Evolutionary conservation across 2,329 filamentous ascomycete genomes (phyloP), one percentile per base, ranked within the genome.

Genomic region (Xylariaceae sp.): DNA sequence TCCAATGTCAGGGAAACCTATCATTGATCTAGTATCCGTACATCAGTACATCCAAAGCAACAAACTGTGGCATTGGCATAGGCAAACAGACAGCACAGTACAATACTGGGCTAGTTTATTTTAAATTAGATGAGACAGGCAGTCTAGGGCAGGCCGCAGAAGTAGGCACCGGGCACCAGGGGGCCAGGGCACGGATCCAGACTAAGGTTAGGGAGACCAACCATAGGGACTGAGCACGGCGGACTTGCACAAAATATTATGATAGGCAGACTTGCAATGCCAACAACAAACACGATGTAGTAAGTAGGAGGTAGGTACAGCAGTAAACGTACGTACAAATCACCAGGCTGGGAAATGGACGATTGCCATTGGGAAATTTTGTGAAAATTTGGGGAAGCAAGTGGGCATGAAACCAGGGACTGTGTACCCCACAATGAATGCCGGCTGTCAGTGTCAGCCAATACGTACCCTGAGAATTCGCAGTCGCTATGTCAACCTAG

Each of bases 181-280:
- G 29, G 24, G 12, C 9, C 34, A 26, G 19, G 32, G 26, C 34
- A 33, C 36, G 38, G 40, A 37, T 41, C 40, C 40, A 44, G 41
- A 26, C 34, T n/a, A n/a, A 30, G 23, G 37, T 12, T 19, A 17
- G 17, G 15, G n/a, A 32, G 11, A 5, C 11, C 14, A 32, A 17
- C 9, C 18, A 18, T n/a, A 19, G 26, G 26, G 8, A 8, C n/a
- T 5, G 15, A 29, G 28, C 41, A 40, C 27, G 36, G 32, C 31
- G 30, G 18, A 26, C 40, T 48, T 58, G 54, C 50, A 58, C 51
- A 56, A 57, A 57, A 55, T 52, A 52, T 41, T 53, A 48, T 56
- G 51, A 55, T 55, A 47, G 52, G 53, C 49, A 50, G 34, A 50
- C 40, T 40, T 38, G 40, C 40, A 32, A 36, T n/a, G n/a, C n/a